Base-by-base conservation (phyloP, 495 filamentous ascomycete species). In the Aspergillus biplanus region DNA sequence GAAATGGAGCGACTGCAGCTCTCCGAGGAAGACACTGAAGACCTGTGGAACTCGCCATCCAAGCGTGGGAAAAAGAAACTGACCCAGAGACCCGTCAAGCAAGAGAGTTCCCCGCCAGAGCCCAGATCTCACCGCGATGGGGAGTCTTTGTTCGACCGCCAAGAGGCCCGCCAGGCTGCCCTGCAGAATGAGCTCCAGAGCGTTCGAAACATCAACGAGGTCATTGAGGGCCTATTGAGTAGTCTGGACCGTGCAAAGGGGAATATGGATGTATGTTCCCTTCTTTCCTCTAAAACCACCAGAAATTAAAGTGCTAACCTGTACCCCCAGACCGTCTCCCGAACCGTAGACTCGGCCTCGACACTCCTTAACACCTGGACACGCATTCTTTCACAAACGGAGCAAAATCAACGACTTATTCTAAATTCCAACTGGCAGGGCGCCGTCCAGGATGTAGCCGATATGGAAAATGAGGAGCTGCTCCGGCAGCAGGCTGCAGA, bases 331-430 rank as follows among this genome's bases (percentile, higher is more conserved):
- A 95, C 91, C 12, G 93, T 99, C 12, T 90, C 90, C 47, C 82
- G 84, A 56, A 97, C 95, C 4, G 91, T 97, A 32, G 80, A 84
- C 56, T 92, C 91, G 49, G 92, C 94, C n/a, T 93, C 92, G 39
- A 92, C 91, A 0, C 86, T 99, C n/a, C 85, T 99, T 39, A 92
- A 93, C 67, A 95, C 95, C 32, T 99, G 93, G 93, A 96, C 92
- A 48, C 88, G 92, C 59, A 97, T 98, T 64, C 85, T 99, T 5
- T 93, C 90, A 27, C 95, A 97, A 71, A 97, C 95, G 0, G 95
- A 99, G 76, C 93, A 99, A 73, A 98, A 96, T 69, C 93, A 98
- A 70, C 88, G 95, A 5, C 78, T 98, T 49, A 89, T 99, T 33
- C 85, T 97, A 39, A 91, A 94, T 66, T 90, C 90, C 3, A 80